phyloP scores from a whole-genome alignment of 2,329 filamentous ascomycete species.

The Purpureocillium lavendulum region DNA sequence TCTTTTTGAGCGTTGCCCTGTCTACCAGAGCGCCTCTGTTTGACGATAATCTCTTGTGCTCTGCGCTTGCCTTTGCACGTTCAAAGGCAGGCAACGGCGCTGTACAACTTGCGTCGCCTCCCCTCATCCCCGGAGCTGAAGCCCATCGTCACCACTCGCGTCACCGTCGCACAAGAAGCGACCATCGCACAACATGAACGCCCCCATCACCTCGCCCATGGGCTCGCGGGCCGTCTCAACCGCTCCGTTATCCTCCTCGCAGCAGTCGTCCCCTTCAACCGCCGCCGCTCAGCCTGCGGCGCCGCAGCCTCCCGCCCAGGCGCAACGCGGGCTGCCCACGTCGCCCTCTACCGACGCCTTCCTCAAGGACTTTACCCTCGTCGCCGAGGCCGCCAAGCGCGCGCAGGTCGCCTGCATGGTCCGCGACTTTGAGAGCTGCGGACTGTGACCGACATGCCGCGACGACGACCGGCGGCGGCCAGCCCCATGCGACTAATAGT shows the following conservation, averaged over 20 bases:
- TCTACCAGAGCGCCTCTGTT: too few relatives aligned
- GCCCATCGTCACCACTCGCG: neutral
- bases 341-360: slow-evolving; percentile 46
- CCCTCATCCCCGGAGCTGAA: neutral
- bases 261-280: slow-evolving; percentile 20
- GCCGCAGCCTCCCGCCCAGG: slow-evolving; percentile 7
- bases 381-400: slow-evolving; percentile 87
- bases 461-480: neutral
- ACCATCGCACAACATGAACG: slow-evolving; percentile 18
- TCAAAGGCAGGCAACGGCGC: too few relatives aligned
- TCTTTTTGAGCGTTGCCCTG: neutral
- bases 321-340: slow-evolving; percentile 19
- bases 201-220: slow-evolving; percentile 20
- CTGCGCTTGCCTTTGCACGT: neutral
- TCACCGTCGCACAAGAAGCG: neutral
- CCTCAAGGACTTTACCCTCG: slow-evolving; percentile 72
- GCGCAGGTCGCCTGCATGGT: slow-evolving; percentile 86
- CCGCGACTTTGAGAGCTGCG: slow-evolving; percentile 73
- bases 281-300: slow-evolving; percentile 11
- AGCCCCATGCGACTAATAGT: too few relatives aligned
- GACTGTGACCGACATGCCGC: slow-evolving; percentile 31
- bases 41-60: too few relatives aligned
- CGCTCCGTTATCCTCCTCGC: slow-evolving; percentile 14
- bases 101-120: too few relatives aligned
- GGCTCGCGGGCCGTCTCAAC: slow-evolving; percentile 7